Evolutionary conservation across 345 rosid species (phyloP), one percentile per base, ranked within the genome.

Genomic region (Gossypium bickii): DNA sequence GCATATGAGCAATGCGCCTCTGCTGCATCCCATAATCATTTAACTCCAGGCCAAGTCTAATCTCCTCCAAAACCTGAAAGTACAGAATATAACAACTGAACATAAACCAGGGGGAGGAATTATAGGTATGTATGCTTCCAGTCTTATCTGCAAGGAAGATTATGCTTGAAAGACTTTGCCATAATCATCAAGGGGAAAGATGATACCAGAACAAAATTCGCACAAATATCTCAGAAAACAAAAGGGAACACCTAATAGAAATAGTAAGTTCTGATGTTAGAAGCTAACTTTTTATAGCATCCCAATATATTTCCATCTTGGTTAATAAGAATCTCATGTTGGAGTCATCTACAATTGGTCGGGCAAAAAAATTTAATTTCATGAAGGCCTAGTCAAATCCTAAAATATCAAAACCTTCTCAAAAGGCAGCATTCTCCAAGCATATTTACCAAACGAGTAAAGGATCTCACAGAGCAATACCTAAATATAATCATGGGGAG

Each of bases 1-100:
- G 88, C 97, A 93, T 89, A 81, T 90, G 99, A 12, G 98, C 98
- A 80, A 96, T 85, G 74, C 97, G 97, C 79, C 86, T 93, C 85
- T 96, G 99, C 84, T 93, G 99, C 92, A 93, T 89, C 79, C 97
- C 97, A 82, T 87, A 89, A 77, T 93, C 98, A 86, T 96, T 96
- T 80, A 93, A 79, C 75, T 93, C 99, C 66, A 96, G 85, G 62
- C 98, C 99, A 82, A 90, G 82, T 82, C 97, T 87, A 74, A 96
- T 93, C 86, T 96, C 99, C 85, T 96, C 99, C 92, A 96, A 77
- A 80, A 93, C 95, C 98, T 96, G 86, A 73, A 83, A 75, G 71
- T 69, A 77, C 82, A 77, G 10, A 49, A 68, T 72, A 75, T 57
- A 76, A 67, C 27, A 9, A 43, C 57, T 43, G 63, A 18, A 52